Conservation (phyloP, 1,284 basidiomycete species). For the Pascua guehoae region DNA sequence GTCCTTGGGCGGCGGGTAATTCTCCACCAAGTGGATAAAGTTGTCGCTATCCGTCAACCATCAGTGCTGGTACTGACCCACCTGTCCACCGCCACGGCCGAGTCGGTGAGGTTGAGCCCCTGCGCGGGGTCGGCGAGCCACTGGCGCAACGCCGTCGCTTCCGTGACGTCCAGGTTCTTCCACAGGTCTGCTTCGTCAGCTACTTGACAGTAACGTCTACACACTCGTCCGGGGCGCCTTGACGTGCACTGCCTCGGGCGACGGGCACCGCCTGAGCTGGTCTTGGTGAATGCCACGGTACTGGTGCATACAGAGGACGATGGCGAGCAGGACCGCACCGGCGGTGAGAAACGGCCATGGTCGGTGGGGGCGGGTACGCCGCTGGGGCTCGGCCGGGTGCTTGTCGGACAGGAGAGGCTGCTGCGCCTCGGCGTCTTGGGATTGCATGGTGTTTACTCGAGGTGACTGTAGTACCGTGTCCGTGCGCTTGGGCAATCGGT, state of each 20-base stretch:
- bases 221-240: constrained; percentile 1
- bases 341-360: too few relatives aligned
- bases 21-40: constrained; percentile 36
- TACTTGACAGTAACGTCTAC: not conserved
- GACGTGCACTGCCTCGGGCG: not conserved
- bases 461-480: too few relatives aligned
- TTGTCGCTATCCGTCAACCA: constrained; percentile 30
- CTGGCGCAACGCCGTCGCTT: constrained; percentile 52
- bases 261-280: not conserved
- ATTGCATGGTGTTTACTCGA: too few relatives aligned
- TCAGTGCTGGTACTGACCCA: not conserved
- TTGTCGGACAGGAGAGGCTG: too few relatives aligned
- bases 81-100: constrained; percentile 15
- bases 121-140: constrained; percentile 55
- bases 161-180: constrained; percentile 41
- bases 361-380: too few relatives aligned
- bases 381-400: too few relatives aligned
- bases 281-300: not conserved
- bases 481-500: too few relatives aligned
- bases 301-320: too few relatives aligned
- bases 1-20: constrained; percentile 34
- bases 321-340: too few relatives aligned
- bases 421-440: too few relatives aligned
- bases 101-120: constrained; percentile 51
- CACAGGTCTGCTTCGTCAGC: constrained; percentile 24